Evolutionary conservation across 2,329 filamentous ascomycete species (phyloP).

Genomic region (Biscogniauxia marginata): DNA sequence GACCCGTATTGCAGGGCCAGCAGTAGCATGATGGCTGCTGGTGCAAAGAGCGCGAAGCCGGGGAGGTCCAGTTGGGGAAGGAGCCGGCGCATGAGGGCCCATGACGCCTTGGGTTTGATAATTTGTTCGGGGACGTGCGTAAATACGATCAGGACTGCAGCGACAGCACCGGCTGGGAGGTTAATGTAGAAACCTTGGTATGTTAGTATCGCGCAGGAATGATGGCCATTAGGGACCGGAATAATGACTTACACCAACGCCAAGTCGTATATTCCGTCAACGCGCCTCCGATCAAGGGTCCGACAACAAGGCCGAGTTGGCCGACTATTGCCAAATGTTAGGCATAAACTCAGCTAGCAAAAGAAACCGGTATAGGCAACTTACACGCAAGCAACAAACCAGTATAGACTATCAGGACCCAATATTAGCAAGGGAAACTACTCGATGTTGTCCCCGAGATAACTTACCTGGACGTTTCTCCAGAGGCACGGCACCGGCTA

Average conservation of each 20-base stretch:
- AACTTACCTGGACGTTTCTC: conserved; percentile 37
- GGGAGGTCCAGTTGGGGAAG: conserved; percentile 39
- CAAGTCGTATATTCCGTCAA: conserved; percentile 41
- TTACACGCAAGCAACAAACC: conserved; percentile 26
- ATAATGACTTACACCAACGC: conserved; percentile 46
- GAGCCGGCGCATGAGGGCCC: conserved; percentile 23
- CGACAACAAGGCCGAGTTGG: conserved; percentile 24
- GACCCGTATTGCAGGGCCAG: conserved; percentile 47
- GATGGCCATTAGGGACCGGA: neutral
- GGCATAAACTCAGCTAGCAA: conserved; percentile 45
- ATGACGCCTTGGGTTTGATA: conserved; percentile 28
- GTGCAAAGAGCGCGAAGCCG: conserved; percentile 44
- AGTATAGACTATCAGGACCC: conserved; percentile 11
- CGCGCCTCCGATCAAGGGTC: conserved; percentile 46
- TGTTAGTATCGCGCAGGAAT: neutral
- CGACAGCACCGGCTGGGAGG: conserved; percentile 41
- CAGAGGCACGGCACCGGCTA: conserved; percentile 40
- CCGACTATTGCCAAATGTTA: conserved; percentile 18
- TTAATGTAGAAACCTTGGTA: conserved; percentile 45
- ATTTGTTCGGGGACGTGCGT: conserved; percentile 38
- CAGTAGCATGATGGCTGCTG: conserved; percentile 41
- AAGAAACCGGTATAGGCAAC: conserved; percentile 38
- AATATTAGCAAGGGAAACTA: neutral
- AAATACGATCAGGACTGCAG: conserved; percentile 33
- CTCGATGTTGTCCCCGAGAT: neutral